Base-by-base conservation (phyloP, 2,329 filamentous ascomycete genomes). In the Fusarium vanettenii region DNA sequence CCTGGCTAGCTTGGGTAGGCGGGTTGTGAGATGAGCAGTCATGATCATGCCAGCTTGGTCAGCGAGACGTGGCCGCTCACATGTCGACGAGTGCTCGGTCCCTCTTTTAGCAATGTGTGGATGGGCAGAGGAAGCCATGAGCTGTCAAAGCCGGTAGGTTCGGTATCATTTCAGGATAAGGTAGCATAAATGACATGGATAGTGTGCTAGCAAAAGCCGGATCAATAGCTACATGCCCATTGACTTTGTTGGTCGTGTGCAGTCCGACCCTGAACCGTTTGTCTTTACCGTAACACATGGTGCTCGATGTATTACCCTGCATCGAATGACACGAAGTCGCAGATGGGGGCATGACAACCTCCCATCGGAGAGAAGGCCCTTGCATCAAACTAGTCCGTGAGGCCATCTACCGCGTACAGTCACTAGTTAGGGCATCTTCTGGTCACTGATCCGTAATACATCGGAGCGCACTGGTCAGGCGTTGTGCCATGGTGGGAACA, bases 21-120 rank as follows among this genome's bases (percentile, higher is more conserved):
- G 18, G n/a, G 67, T 50, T 73, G 55, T 60, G 71, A 43, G 5
- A 20, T 35, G 57, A 45, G 39, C n/a, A 31, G 41, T 27, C 41
- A 61, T 43, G 22, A 27, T 33, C 20, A 48, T 48, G 27, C 39
- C 59, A 18, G 22, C 25, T 61, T 41, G 37, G 39, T 48, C 59
- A 35, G 39, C 59, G n/a, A 48, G 37, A 31, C n/a, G 25, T 61
- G 59, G 29, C 39, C 41, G 31, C 41, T 61, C 41, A 48, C 59
- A 50, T 61, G 59, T 48, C 59, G 31, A 60, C 20, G 20, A 25
- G 41, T 61, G 29, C 39, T 61, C 41, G 59, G 41, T 45, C 45
- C 25, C 45, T 27, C 35, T 29, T 48, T 48, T 43, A 41, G 35
- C 35, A 6, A 41, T 27, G 22, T 13, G 37, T 41, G n/a, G 8